Conservation (phyloP, 768 basidiomycete species). For the Phylloporus sp. region DNA sequence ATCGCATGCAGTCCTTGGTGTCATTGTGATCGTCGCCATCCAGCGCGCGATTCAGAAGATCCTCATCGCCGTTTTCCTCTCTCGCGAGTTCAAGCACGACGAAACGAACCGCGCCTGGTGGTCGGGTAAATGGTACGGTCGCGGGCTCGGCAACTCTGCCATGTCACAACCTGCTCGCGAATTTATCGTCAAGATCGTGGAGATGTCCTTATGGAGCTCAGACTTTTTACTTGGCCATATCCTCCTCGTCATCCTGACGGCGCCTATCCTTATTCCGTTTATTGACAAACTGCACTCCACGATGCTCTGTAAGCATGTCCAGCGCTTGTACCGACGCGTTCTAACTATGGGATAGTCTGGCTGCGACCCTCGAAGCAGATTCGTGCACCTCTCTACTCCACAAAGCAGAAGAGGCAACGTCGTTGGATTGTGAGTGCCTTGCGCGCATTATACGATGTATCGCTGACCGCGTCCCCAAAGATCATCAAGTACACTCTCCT, state of each 20-base stretch:
- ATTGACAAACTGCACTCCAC: conserved; percentile 87
- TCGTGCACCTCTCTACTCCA: conserved; percentile 86
- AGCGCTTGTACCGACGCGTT: neutral
- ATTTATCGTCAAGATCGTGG: conserved; percentile 96
- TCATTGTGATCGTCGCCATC: conserved; percentile 83
- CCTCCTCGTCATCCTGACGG: conserved; percentile 81
- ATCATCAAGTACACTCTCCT: conserved; percentile 82
- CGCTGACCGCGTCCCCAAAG: conserved; percentile 33
- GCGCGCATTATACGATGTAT: neutral
- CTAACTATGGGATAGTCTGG: conserved; percentile 62
- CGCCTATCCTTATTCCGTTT: conserved; percentile 81
- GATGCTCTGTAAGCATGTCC: conserved; percentile 68
- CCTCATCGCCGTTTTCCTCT: conserved; percentile 88
- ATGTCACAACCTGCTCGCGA: conserved; percentile 96
- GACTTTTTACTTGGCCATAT: conserved; percentile 88
- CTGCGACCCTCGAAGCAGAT: conserved; percentile 93
- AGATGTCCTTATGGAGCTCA: conserved; percentile 94
- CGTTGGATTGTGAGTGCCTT: conserved; percentile 71
- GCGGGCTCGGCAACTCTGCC: conserved; percentile 85
- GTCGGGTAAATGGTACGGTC: conserved; percentile 97
- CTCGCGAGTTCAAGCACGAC: conserved; percentile 97
- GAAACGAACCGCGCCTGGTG: conserved; percentile 99
- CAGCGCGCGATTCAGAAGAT: conserved; percentile 94
- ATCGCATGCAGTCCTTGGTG: conserved; percentile 92
- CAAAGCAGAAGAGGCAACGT: conserved; percentile 88